Conservation (phyloP, 2,329 filamentous ascomycete species). For the Fusarium nanum region DNA sequence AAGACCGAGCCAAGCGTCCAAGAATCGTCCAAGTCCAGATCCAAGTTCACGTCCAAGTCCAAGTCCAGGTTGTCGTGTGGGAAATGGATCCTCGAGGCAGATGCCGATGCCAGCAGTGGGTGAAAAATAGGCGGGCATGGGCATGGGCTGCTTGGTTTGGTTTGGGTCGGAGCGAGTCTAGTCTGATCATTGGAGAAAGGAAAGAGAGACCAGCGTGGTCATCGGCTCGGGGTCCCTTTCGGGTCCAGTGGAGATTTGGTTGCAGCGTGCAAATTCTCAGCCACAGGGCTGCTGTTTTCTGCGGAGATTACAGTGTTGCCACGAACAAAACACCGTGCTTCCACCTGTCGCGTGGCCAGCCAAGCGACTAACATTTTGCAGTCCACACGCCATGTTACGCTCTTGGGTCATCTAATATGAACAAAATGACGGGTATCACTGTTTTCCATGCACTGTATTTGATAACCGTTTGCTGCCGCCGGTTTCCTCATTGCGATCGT, state of each 20-base stretch:
- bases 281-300: slow-evolving; percentile 16
- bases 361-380: not conserved
- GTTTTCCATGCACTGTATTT: slow-evolving; percentile 25
- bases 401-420: slow-evolving; percentile 3
- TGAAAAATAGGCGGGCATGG: slow-evolving; percentile 46
- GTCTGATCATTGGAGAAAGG: not conserved
- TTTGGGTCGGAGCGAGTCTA: slow-evolving; percentile 1
- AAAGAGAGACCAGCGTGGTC: slow-evolving; percentile 27
- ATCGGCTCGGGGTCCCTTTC: slow-evolving; percentile 2
- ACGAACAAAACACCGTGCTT: not conserved
- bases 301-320: slow-evolving; percentile 9
- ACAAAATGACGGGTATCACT: slow-evolving; percentile 8
- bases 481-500: not conserved
- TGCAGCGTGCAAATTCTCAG: slow-evolving; percentile 20
- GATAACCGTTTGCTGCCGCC: slow-evolving; percentile 5
- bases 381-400: slow-evolving; percentile 3
- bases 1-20: slow-evolving; percentile 40
- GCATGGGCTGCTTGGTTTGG: slow-evolving; percentile 23
- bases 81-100: slow-evolving; percentile 37
- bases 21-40: slow-evolving; percentile 19
- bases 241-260: slow-evolving; percentile 24
- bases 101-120: slow-evolving; percentile 45
- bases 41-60: slow-evolving; percentile 21
- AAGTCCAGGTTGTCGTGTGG: slow-evolving; percentile 38
- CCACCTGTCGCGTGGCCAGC: slow-evolving; percentile 3